Conservation (phyloP, 139 green algal genomes). For the Coccomyxa sp. region DNA sequence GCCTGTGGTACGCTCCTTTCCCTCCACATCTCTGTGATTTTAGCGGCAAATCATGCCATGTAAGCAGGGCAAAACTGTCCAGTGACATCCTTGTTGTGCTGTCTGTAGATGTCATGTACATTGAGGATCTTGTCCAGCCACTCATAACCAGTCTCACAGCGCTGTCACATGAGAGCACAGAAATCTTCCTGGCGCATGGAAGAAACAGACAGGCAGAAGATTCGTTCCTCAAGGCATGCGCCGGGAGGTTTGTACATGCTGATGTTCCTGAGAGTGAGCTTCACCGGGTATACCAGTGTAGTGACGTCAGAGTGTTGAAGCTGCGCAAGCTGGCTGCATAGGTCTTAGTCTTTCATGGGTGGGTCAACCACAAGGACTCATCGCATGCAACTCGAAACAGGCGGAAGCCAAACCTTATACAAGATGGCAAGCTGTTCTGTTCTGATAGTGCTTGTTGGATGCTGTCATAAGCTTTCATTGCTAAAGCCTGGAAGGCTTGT, state of each 20-base stretch:
- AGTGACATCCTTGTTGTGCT: not conserved
- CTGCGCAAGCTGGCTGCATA: too few species aligned
- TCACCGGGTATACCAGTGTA: slow-evolving; percentile 43
- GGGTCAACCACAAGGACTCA: too few species aligned
- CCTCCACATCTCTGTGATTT: not conserved
- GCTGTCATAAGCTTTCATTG: too few species aligned
- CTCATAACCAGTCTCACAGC: slow-evolving; percentile 18
- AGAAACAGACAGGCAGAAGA: slow-evolving; percentile 44
- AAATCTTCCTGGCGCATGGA: slow-evolving; percentile 37
- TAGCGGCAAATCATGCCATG: not conserved
- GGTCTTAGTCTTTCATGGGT: too few species aligned
- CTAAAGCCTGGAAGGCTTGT: too few species aligned
- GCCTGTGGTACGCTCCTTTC: slow-evolving; percentile 30
- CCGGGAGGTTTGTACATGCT: slow-evolving; percentile 10
- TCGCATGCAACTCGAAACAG: too few species aligned
- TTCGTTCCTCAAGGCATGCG: slow-evolving; percentile 26
- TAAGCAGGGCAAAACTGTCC: not conserved
- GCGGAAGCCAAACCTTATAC: too few species aligned
- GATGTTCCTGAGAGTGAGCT: slow-evolving; percentile 28
- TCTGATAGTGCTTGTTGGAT: too few species aligned
- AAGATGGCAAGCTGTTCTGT: too few species aligned
- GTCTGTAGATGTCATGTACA: slow-evolving; percentile 44
- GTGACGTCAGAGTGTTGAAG: slow-evolving; percentile 45
- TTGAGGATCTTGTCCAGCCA: slow-evolving; percentile 18
- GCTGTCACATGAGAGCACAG: not conserved